Evolutionary conservation across 495 filamentous ascomycete genomes (phyloP).

Genomic region (Trichoderma asperelloides): DNA sequence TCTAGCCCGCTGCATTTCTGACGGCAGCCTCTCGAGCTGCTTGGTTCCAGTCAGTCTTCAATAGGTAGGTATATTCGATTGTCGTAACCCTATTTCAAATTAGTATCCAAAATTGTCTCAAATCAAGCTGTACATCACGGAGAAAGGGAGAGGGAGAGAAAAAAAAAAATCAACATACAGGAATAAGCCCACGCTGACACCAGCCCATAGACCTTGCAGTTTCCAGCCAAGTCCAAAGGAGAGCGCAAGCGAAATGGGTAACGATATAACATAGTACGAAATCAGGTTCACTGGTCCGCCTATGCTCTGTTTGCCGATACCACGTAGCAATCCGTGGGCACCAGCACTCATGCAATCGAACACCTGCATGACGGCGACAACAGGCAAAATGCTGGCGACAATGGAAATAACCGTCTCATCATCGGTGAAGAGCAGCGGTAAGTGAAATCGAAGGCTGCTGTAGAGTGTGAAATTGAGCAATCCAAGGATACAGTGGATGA

Average conservation of each 20-base stretch:
- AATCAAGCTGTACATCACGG: neutral
- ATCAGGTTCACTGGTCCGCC: conserved; percentile 67
- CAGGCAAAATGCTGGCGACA: conserved; percentile 55
- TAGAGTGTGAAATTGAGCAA: conserved; percentile 57
- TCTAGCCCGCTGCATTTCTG: conserved; percentile 49
- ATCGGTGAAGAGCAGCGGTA: conserved; percentile 62
- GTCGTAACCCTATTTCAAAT: conserved; percentile 36
- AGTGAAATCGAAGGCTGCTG: conserved; percentile 42
- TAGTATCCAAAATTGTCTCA: conserved; percentile 9
- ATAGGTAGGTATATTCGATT: conserved; percentile 56
- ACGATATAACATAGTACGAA: conserved; percentile 64
- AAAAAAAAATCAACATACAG: conserved; percentile 16
- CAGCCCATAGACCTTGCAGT: conserved; percentile 60
- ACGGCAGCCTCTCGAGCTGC: conserved; percentile 59
- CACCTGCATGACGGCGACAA: conserved; percentile 67
- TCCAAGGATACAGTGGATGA: conserved; percentile 38
- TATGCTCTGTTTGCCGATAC: conserved; percentile 62
- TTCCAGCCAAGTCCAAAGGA: conserved; percentile 59
- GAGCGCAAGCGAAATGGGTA: conserved; percentile 61
- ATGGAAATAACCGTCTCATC: conserved; percentile 59
- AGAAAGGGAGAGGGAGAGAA: neutral
- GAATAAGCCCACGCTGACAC: conserved; percentile 50
- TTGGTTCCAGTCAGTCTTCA: conserved; percentile 53
- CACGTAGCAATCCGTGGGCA: conserved; percentile 63
- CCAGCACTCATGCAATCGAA: conserved; percentile 60